A percentile compares a stretch with the other conserved stretches of the same genome.
phyloP scores from a whole-genome alignment of 768 basidiomycete genomes.

The Agaricus subrufescens region DNA sequence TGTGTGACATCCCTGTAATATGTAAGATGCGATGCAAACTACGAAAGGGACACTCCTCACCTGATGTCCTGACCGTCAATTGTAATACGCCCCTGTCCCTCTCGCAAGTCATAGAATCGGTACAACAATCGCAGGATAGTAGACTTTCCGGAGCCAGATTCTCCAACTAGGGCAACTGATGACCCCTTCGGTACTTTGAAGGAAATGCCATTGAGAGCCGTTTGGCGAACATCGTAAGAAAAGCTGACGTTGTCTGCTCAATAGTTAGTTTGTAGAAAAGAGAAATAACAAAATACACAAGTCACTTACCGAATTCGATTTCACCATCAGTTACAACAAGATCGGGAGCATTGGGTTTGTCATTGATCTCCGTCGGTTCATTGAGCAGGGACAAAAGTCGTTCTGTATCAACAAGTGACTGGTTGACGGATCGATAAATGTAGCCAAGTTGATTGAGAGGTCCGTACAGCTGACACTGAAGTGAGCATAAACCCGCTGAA shows the following conservation, averaged over 20 bases:
- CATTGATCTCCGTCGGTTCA: slow-evolving; percentile 81
- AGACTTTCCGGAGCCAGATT: slow-evolving; percentile 78
- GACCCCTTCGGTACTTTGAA: slow-evolving; percentile 87
- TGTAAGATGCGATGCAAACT: neutral
- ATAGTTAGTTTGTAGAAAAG: neutral
- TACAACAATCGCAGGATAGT: slow-evolving; percentile 85
- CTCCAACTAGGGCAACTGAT: slow-evolving; percentile 87
- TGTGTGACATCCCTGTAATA: slow-evolving; percentile 73
- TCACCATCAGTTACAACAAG: slow-evolving; percentile 69
- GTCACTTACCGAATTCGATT: slow-evolving; percentile 77
- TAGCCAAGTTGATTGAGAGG: slow-evolving; percentile 77
- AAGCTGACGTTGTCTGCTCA: slow-evolving; percentile 75
- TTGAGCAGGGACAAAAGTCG: slow-evolving; percentile 76
- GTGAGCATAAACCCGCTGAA: neutral
- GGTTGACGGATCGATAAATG: slow-evolving; percentile 73
- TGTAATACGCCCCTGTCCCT: slow-evolving; percentile 73
- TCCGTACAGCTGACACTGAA: slow-evolving; percentile 49
- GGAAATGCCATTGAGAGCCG: slow-evolving; percentile 71
- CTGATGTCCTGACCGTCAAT: slow-evolving; percentile 85
- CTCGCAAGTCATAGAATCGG: slow-evolving; percentile 85
- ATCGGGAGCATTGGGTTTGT: slow-evolving; percentile 70
- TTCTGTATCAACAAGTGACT: slow-evolving; percentile 79
- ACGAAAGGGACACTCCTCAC: slow-evolving; percentile 16
- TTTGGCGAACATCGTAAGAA: slow-evolving; percentile 71
- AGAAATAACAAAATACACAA: neutral